Percentiles rank a stretch among this genome's conserved stretches.
Evolutionary conservation across 139 green algal species (phyloP).

Genomic region (Coccomyxa sp.): DNA sequence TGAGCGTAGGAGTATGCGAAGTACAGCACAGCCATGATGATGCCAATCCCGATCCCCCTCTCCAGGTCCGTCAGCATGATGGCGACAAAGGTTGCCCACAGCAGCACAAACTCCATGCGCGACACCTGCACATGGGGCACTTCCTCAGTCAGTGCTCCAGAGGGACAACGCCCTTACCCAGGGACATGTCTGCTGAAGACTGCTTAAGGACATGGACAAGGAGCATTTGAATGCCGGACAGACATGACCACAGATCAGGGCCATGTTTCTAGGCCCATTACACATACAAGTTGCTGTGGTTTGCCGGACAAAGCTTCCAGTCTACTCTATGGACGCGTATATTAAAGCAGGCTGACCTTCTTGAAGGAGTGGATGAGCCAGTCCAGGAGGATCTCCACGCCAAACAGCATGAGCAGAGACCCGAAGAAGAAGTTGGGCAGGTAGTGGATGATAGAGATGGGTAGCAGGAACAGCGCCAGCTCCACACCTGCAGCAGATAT

Average conservation of each 20-base stretch:
- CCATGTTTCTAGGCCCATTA: not conserved
- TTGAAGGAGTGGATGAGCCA: constrained; percentile 54
- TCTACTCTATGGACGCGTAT: too few species aligned
- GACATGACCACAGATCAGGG: too few species aligned
- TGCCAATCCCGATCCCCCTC: constrained; percentile 59
- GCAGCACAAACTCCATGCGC: constrained; percentile 61
- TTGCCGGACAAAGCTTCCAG: too few species aligned
- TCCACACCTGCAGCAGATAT: constrained; percentile 32
- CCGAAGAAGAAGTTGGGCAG: constrained; percentile 61
- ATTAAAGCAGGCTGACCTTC: too few species aligned
- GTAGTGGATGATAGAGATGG: constrained; percentile 52
- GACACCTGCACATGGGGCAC: constrained; percentile 11
- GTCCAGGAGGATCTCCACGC: constrained; percentile 63
- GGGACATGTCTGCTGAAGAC: too few species aligned
- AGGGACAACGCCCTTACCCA: too few species aligned
- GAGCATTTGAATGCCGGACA: too few species aligned
- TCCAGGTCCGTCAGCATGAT: constrained; percentile 60
- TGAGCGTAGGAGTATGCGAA: constrained; percentile 68
- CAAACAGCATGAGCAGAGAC: constrained; percentile 74
- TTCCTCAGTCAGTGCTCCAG: too few species aligned
- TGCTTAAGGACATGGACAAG: too few species aligned
- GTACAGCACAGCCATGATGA: constrained; percentile 61
- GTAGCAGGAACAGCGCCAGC: constrained; percentile 59
- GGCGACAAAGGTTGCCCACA: constrained; percentile 59
- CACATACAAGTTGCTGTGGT: too few species aligned